Percentiles rank a stretch among this genome's conserved stretches.
Conservation (phyloP, 768 basidiomycete species). For the Epithele typhae region DNA sequence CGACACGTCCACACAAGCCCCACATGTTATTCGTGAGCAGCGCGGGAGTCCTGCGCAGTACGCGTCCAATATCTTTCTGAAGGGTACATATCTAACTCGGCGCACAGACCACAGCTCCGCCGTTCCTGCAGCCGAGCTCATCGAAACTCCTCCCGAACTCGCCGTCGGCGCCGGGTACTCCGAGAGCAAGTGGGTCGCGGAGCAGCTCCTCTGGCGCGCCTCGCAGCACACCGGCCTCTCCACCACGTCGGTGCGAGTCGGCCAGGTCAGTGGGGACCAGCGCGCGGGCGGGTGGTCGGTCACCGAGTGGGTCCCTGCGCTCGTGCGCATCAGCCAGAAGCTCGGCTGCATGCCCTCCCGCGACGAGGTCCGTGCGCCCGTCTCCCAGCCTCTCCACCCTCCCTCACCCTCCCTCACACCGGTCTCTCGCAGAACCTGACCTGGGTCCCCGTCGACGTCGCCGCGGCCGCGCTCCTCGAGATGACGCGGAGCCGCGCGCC, state of each 20-base stretch:
- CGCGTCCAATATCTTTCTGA: too few species aligned
- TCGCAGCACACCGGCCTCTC: constrained; percentile 31
- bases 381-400: not conserved
- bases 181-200: constrained; percentile 41
- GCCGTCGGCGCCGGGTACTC: constrained; percentile 41
- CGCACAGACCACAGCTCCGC: too few species aligned
- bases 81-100: too few species aligned
- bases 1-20: not conserved
- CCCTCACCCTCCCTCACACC: not conserved
- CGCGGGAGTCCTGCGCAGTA: constrained; percentile 6
- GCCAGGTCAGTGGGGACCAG: constrained; percentile 40
- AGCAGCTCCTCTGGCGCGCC: constrained; percentile 35
- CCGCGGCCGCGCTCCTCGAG: constrained; percentile 30
- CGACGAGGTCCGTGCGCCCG: constrained; percentile 28
- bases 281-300: constrained; percentile 39
- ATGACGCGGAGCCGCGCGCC: constrained; percentile 19
- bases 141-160: constrained; percentile 23
- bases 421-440: constrained; percentile 28
- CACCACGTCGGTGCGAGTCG: constrained; percentile 37
- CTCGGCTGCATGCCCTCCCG: constrained; percentile 26
- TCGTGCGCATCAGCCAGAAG: constrained; percentile 27
- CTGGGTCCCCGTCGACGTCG: constrained; percentile 41
- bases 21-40: constrained; percentile 24
- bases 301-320: constrained; percentile 43
- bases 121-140: not conserved